Conservation (phyloP, 257 asterid genomes). For the Solanum virginianum region DNA sequence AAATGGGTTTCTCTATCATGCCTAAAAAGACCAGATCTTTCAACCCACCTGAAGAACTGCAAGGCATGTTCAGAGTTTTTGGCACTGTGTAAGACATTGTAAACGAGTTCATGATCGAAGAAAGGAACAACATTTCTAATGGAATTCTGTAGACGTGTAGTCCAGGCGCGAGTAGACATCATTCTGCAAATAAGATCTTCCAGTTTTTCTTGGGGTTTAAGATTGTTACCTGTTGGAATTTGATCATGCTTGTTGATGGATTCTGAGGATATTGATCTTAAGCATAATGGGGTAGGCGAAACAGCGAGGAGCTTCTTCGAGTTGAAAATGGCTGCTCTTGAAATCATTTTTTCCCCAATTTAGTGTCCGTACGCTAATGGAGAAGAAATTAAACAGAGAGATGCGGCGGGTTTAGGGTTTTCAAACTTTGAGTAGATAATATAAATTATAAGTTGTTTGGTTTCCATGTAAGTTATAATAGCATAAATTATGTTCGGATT, state of each 20-base stretch:
- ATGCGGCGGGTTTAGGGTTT: background rate
- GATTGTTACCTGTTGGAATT: conserved; percentile 10
- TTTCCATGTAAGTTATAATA: no score
- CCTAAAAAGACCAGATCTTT: conserved; percentile 49
- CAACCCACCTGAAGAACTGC: conserved; percentile 94
- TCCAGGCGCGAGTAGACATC: conserved; percentile 90
- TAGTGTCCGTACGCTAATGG: background rate
- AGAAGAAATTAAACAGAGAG: background rate
- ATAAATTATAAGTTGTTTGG: no score
- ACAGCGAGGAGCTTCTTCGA: background rate
- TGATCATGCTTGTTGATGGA: background rate
- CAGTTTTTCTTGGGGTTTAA: conserved; percentile 37
- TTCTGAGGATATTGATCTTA: background rate
- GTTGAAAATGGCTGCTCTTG: background rate
- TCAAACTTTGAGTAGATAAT: background rate
- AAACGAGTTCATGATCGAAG: conserved; percentile 66
- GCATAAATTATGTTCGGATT: no score
- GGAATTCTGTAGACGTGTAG: conserved; percentile 82
- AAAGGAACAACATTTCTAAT: conserved; percentile 56
- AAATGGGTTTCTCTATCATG: conserved; percentile 58
- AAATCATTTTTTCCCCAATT: background rate
- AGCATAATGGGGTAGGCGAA: background rate
- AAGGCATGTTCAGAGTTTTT: conserved; percentile 76
- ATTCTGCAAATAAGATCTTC: conserved; percentile 66
- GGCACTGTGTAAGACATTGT: conserved; percentile 65